A percentile compares a stretch with the other conserved stretches of the same genome.
phyloP scores from a whole-genome alignment of 108 stramenopile species.

The Cyclostephanos invisitatus region DNA sequence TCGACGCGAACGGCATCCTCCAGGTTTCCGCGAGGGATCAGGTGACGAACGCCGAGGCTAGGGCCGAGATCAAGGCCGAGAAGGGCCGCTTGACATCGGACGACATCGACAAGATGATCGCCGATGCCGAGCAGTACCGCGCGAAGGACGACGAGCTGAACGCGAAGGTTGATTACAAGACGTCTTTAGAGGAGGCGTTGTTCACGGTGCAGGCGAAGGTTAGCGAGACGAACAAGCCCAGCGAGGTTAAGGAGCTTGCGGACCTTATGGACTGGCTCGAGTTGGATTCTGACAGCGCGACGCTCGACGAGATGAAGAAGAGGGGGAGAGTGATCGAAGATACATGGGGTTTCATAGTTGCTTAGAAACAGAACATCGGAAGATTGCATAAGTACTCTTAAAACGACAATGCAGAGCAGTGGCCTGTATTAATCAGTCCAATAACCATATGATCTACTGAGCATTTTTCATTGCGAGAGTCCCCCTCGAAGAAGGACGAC shows the following conservation, averaged over 20 bases:
- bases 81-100: conserved; percentile 85
- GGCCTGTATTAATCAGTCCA: no score
- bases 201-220: conserved; percentile 66
- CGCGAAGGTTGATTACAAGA: conserved; percentile 62
- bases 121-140: conserved; percentile 89
- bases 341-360: conserved; percentile 64
- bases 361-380: conserved; percentile 10
- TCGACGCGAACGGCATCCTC: conserved; percentile 92
- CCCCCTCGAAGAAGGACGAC: no score
- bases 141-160: conserved; percentile 83
- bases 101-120: conserved; percentile 91
- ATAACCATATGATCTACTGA: no score
- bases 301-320: conserved; percentile 73
- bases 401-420: no score
- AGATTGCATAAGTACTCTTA: no score
- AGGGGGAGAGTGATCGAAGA: conserved; percentile 64
- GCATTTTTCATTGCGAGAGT: no score
- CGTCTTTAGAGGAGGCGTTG: conserved; percentile 78
- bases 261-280: conserved; percentile 84
- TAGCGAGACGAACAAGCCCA: conserved; percentile 54
- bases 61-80: conserved; percentile 87
- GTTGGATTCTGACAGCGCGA: conserved; percentile 68
- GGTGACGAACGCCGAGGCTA: conserved; percentile 86
- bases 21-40: conserved; percentile 86
- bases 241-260: conserved; percentile 60